These are phyloP conservation scores for Pythium dissotocum DNA, from an alignment of 352 stramenopile genomes.

Conservation along the genomic window DNA sequence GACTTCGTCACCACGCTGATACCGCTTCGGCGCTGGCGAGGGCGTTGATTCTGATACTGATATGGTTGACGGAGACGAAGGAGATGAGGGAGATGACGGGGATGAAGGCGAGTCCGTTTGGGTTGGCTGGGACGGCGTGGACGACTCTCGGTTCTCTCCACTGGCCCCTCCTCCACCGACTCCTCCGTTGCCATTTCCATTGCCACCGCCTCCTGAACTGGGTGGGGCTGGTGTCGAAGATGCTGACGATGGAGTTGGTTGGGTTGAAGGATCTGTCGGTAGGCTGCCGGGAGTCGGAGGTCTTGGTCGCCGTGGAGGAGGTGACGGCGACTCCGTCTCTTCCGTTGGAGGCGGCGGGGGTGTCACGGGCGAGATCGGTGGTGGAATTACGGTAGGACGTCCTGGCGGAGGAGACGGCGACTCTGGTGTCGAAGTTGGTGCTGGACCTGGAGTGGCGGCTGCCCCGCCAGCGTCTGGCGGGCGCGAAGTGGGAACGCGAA, in stretches of 20 bases:
- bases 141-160: neutral
- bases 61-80: neutral
- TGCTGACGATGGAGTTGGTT: neutral
- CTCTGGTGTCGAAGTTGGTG: neutral
- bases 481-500: neutral
- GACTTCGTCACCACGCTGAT: slow-evolving; percentile 17
- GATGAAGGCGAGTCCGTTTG: neutral
- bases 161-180: neutral
- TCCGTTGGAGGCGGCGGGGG: neutral
- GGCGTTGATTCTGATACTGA: neutral
- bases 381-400: neutral
- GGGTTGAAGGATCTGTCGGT: neutral
- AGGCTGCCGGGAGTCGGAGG: neutral
- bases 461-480: too few relatives aligned
- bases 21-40: slow-evolving; percentile 7
- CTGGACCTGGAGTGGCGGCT: neutral
- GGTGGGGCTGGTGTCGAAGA: neutral
- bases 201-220: neutral
- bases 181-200: neutral
- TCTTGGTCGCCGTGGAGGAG: neutral
- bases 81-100: neutral
- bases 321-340: slow-evolving; percentile 6
- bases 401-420: slow-evolving; percentile 9
- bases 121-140: neutral
- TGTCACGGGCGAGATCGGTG: neutral